These are phyloP conservation scores for Aspergillus pseudotamarii DNA, from an alignment of 2,329 filamentous ascomycete species.

Conservation along the genomic window DNA sequence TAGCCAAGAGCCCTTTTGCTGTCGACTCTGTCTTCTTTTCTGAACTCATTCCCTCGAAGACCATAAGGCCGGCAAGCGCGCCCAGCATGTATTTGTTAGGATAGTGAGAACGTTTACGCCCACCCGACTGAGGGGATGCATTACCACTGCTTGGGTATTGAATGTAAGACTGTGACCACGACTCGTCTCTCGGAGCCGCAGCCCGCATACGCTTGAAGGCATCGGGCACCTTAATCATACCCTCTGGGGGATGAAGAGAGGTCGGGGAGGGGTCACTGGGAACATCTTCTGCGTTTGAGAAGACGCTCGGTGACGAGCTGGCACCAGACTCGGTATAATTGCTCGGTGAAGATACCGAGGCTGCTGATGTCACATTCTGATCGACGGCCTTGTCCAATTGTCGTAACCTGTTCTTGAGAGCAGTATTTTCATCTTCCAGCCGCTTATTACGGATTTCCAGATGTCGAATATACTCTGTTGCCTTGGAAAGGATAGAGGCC, in stretches of 20 bases:
- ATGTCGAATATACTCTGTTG: constrained; percentile 93
- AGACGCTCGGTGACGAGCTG: constrained; percentile 44
- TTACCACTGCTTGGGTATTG: constrained; percentile 29
- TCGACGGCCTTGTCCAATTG: constrained; percentile 70
- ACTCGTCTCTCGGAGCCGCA: constrained; percentile 34
- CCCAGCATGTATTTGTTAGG: constrained; percentile 85
- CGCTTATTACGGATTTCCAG: constrained; percentile 87
- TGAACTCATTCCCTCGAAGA: constrained; percentile 77
- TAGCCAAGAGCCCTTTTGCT: constrained; percentile 66
- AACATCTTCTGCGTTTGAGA: constrained; percentile 44
- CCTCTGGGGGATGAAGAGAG: constrained; percentile 42
- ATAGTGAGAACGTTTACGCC: constrained; percentile 53
- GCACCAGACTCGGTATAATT: constrained; percentile 40
- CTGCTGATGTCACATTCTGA: constrained; percentile 41
- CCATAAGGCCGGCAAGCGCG: constrained; percentile 87
- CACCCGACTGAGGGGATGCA: constrained; percentile 42
- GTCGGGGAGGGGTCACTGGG: constrained; percentile 34
- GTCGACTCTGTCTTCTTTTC: constrained; percentile 65
- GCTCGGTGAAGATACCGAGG: constrained; percentile 45
- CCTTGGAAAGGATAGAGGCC: constrained; percentile 93
- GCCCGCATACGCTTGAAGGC: constrained; percentile 46
- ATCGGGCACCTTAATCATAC: constrained; percentile 48
- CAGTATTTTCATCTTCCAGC: constrained; percentile 77
- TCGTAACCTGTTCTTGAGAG: constrained; percentile 76
- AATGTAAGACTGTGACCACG: constrained; percentile 45